phyloP scores from a whole-genome alignment of 2,329 filamentous ascomycete species.

The Gnomoniopsis sp. region DNA sequence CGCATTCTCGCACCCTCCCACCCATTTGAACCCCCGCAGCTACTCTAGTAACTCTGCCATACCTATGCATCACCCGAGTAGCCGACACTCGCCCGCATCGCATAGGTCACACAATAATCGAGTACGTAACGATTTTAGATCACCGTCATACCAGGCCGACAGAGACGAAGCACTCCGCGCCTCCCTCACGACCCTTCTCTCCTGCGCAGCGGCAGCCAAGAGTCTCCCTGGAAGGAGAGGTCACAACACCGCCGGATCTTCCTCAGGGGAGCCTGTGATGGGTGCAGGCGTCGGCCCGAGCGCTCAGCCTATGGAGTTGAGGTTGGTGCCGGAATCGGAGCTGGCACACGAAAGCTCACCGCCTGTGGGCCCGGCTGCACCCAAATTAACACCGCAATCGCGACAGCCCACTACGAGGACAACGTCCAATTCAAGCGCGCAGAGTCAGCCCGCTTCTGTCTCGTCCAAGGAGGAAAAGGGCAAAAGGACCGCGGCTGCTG shows the following conservation, averaged over 20 bases:
- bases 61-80: constrained; percentile 38
- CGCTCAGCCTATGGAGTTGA: constrained; percentile 54
- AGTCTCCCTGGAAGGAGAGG: constrained; percentile 67
- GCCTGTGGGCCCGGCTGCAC: constrained; percentile 21
- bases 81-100: constrained; percentile 33
- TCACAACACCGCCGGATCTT: constrained; percentile 31
- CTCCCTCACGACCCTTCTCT: constrained; percentile 90
- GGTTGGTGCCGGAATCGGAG: constrained; percentile 59
- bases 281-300: constrained; percentile 41
- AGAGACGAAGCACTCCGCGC: constrained; percentile 91
- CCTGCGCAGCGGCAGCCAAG: constrained; percentile 88
- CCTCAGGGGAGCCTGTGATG: constrained; percentile 25
- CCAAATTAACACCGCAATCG: constrained; percentile 18
- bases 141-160: constrained; percentile 75
- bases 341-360: constrained; percentile 38
- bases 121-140: constrained; percentile 59
- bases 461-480: constrained; percentile 38
- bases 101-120: constrained; percentile 48
- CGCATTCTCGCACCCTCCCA: constrained; percentile 81
- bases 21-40: constrained; percentile 42
- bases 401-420: constrained; percentile 20
- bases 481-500: constrained; percentile 42
- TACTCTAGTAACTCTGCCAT: constrained; percentile 48
- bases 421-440: constrained; percentile 28
- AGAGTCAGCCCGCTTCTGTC: constrained; percentile 25